A percentile compares a stretch with the other conserved stretches of the same genome.
phyloP scores from a whole-genome alignment of 2,329 filamentous ascomycete species.

The Paecilomyces sp. region DNA sequence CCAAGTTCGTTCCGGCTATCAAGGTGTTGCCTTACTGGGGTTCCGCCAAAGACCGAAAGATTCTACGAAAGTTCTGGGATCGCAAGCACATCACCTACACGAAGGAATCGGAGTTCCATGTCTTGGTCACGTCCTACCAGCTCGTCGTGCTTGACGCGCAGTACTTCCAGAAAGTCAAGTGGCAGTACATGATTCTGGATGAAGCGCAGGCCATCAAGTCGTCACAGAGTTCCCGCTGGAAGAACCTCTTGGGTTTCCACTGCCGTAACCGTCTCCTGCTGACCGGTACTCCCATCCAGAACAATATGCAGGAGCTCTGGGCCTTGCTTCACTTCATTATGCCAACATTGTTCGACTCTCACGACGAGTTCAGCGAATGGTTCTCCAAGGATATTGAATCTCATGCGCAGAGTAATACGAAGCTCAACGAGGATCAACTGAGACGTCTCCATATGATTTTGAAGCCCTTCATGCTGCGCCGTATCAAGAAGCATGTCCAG shows the following conservation, averaged over 20 bases:
- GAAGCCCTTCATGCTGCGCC: slow-evolving; percentile 98
- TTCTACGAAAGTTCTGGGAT: slow-evolving; percentile 98
- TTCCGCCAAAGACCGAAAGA: slow-evolving; percentile 85
- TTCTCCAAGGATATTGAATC: slow-evolving; percentile 71
- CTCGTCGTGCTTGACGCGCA: slow-evolving; percentile 91
- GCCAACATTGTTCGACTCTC: slow-evolving; percentile 83
- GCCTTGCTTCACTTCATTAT: slow-evolving; percentile 98
- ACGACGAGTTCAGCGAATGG: slow-evolving; percentile 48
- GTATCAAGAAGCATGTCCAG: slow-evolving; percentile 99
- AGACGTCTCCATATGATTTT: slow-evolving; percentile 97
- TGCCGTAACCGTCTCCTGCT: slow-evolving; percentile 90
- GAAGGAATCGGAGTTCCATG: slow-evolving; percentile 89
- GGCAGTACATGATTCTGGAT: slow-evolving; percentile 99
- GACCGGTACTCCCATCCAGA: slow-evolving; percentile 96
- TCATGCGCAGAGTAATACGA: slow-evolving; percentile 98
- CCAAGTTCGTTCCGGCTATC: slow-evolving; percentile 86
- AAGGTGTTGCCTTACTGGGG: slow-evolving; percentile 98
- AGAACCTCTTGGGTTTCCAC: slow-evolving; percentile 86
- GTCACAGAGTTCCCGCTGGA: slow-evolving; percentile 93
- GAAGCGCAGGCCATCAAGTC: slow-evolving; percentile 99
- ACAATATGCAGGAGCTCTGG: slow-evolving; percentile 99
- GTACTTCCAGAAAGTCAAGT: slow-evolving; percentile 98
- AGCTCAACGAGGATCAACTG: slow-evolving; percentile 96
- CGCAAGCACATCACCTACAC: slow-evolving; percentile 94
- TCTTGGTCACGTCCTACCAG: slow-evolving; percentile 94